A percentile compares a stretch with the other conserved stretches of the same genome.
Evolutionary conservation across 192 early-diverging fungal species (phyloP).

Genomic region (Umbelopsis sp.): DNA sequence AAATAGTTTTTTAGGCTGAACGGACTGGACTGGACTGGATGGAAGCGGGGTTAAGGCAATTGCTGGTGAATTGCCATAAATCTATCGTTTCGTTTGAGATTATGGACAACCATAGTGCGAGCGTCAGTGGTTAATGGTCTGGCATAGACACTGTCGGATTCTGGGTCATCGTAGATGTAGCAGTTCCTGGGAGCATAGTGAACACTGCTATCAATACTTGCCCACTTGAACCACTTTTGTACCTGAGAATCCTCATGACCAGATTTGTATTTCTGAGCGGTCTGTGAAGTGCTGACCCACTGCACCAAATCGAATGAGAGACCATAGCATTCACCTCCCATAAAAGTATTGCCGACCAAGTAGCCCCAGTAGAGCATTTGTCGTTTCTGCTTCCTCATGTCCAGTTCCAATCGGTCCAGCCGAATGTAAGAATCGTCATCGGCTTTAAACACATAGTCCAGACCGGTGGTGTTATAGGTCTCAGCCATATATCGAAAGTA

Average conservation of each 20-base stretch:
- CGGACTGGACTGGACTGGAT: not conserved
- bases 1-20: not conserved
- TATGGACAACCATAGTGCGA: conserved; percentile 29
- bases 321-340: conserved; percentile 34
- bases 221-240: conserved; percentile 36
- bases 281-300: conserved; percentile 27
- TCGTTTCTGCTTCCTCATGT: conserved; percentile 24
- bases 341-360: conserved; percentile 32
- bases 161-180: conserved; percentile 29
- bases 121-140: conserved; percentile 20
- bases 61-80: conserved; percentile 24
- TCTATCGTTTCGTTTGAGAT: conserved; percentile 24
- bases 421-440: conserved; percentile 41
- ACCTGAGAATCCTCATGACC: conserved; percentile 39
- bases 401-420: conserved; percentile 31
- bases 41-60: conserved; percentile 1
- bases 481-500: conserved; percentile 31
- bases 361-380: conserved; percentile 40
- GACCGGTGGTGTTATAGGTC: conserved; percentile 15
- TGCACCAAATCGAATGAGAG: conserved; percentile 31
- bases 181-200: conserved; percentile 32
- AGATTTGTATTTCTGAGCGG: conserved; percentile 19
- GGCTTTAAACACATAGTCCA: conserved; percentile 39
- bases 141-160: conserved; percentile 29
- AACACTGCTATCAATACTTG: conserved; percentile 22